These are phyloP conservation scores for Lithocarpus polystachyus DNA, from an alignment of 306 rosid genomes.

Conservation along the genomic window DNA sequence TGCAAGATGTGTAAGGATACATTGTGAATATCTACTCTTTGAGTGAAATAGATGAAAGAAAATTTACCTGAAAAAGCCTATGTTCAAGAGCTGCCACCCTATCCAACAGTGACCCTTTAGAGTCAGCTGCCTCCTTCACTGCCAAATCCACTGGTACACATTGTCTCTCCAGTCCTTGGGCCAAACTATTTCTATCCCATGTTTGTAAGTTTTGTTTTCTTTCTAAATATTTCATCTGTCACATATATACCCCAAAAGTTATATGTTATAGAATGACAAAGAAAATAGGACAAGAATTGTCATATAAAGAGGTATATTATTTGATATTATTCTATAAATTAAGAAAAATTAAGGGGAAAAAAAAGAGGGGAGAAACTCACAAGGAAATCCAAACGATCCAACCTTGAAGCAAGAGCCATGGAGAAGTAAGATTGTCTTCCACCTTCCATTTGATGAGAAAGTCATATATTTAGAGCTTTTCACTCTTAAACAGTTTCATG, in stretches of 20 bases:
- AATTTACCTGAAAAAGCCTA: slow-evolving; percentile 62
- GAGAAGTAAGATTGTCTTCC: slow-evolving; percentile 31
- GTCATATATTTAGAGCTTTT: not conserved
- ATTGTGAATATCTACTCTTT: not conserved
- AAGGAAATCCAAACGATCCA: slow-evolving; percentile 68
- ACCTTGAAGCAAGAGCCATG: slow-evolving; percentile 61
- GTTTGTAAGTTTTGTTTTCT: slow-evolving; percentile 40
- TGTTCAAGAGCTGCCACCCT: slow-evolving; percentile 67
- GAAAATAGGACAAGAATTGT: no score
- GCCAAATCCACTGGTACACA: slow-evolving; percentile 42
- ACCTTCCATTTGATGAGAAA: slow-evolving; percentile 30
- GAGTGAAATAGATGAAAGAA: not conserved
- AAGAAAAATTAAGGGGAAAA: not conserved
- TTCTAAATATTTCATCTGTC: slow-evolving; percentile 66
- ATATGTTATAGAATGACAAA: not conserved
- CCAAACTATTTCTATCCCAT: slow-evolving; percentile 21
- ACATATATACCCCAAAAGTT: not conserved
- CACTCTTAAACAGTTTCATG: slow-evolving; percentile 19
- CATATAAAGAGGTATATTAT: not conserved
- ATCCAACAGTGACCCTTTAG: slow-evolving; percentile 67
- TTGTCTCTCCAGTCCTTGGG: slow-evolving; percentile 22
- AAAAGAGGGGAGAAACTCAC: slow-evolving; percentile 25
- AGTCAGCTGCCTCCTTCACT: slow-evolving; percentile 44
- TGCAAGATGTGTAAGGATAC: no score
- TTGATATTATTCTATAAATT: no score